A percentile compares a stretch with the other conserved stretches of the same genome.
Evolutionary conservation across 23 red algal species (phyloP).

Genomic region (Gracilaria domingensis): DNA sequence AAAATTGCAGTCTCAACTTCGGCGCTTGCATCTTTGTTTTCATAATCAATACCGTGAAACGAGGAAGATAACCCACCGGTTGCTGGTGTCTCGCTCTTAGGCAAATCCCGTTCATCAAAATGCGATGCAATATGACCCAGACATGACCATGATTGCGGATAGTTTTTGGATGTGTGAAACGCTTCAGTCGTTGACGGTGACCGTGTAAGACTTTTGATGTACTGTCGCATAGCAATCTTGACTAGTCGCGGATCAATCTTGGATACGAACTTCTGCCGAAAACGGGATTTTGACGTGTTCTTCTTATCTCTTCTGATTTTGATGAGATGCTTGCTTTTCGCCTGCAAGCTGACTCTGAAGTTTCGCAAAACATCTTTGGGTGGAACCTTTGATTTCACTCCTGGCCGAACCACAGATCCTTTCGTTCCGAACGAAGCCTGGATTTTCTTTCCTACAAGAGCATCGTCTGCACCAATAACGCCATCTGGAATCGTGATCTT

Average conservation of each 20-base stretch:
- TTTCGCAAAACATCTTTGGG: neutral
- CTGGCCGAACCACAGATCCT: neutral
- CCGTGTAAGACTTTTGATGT: neutral
- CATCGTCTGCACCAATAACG: neutral
- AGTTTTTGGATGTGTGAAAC: neutral
- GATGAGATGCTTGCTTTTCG: neutral
- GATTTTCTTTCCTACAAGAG: neutral
- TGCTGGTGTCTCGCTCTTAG: neutral
- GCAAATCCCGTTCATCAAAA: neutral
- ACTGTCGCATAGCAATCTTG: slow-evolving; percentile 9
- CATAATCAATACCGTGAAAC: slow-evolving; percentile 26
- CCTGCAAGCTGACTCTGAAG: neutral
- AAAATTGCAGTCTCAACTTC: slow-evolving; percentile 8
- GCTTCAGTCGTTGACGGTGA: neutral
- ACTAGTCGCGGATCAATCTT: slow-evolving; percentile 27
- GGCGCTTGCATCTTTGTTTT: neutral
- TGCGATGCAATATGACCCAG: neutral
- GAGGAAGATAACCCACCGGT: neutral
- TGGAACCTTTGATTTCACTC: neutral
- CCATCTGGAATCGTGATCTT: neutral
- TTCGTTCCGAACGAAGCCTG: neutral
- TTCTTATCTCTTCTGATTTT: neutral
- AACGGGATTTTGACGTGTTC: neutral
- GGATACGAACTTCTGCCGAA: neutral
- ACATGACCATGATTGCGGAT: neutral